Percentiles rank a stretch among this genome's conserved stretches.
Conservation (phyloP, 192 early-diverging fungal genomes). For the Podochytrium sp. region DNA sequence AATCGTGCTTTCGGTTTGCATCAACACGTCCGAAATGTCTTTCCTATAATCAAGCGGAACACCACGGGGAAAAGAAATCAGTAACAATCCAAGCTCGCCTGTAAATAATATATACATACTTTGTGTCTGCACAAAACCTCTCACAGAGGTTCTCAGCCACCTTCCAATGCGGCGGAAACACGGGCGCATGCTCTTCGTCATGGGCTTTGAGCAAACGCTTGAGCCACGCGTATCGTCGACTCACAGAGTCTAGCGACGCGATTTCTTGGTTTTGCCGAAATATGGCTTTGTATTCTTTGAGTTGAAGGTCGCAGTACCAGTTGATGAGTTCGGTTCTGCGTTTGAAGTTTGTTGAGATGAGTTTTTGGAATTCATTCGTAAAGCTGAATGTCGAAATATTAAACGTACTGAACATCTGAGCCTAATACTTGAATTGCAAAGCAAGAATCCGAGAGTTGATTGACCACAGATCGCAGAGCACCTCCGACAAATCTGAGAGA, state of each 20-base stretch:
- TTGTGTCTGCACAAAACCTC: constrained; percentile 84
- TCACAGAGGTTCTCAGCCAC: constrained; percentile 70
- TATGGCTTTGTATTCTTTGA: constrained; percentile 80
- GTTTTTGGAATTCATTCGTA: background rate
- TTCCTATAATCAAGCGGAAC: constrained; percentile 43
- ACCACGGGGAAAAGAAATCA: background rate
- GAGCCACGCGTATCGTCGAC: constrained; percentile 91
- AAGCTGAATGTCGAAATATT: too few relatives aligned
- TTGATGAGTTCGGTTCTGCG: constrained; percentile 57
- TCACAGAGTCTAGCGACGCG: constrained; percentile 75
- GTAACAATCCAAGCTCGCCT: constrained; percentile 15
- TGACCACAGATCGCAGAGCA: constrained; percentile 40
- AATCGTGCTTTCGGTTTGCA: constrained; percentile 52
- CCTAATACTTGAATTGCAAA: constrained; percentile 74
- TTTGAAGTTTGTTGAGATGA: background rate
- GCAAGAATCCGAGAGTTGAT: constrained; percentile 74
- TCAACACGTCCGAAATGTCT: constrained; percentile 72
- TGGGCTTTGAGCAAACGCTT: constrained; percentile 86
- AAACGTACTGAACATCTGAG: constrained; percentile 59
- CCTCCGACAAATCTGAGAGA: constrained; percentile 47
- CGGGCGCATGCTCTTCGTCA: constrained; percentile 82
- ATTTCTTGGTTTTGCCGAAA: constrained; percentile 72
- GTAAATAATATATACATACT: constrained; percentile 48
- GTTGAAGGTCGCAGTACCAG: constrained; percentile 81
- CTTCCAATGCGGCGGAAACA: constrained; percentile 85